A percentile compares a stretch with the other conserved stretches of the same genome.
These are phyloP conservation scores for Eimeria nieschulzi DNA, from an alignment of 169 alveolate genomes.

Conservation along the genomic window DNA sequence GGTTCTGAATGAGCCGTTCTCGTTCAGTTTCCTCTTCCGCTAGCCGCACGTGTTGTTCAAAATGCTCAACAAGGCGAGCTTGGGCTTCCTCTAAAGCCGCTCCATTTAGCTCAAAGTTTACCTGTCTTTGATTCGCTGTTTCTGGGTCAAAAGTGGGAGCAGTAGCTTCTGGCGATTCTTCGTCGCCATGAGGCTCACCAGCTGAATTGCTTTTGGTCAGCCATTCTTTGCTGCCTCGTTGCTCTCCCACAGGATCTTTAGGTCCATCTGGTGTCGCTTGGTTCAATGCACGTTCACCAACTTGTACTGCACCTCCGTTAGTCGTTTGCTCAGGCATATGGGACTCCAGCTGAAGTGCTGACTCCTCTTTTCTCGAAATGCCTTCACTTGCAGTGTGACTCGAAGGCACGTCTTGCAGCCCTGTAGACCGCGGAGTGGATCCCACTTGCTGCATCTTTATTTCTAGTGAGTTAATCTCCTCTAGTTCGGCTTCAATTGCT, in stretches of 20 bases:
- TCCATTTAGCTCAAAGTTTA: background rate
- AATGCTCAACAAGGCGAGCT: constrained; percentile 25
- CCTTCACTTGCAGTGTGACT: background rate
- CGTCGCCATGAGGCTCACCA: background rate
- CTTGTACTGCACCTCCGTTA: background rate
- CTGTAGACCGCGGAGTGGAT: background rate
- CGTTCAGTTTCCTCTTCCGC: constrained; percentile 17
- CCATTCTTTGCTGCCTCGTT: background rate
- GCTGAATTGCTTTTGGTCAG: background rate
- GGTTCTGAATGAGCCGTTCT: constrained; percentile 34
- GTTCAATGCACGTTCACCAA: background rate
- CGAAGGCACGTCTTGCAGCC: background rate
- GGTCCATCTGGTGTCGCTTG: background rate
- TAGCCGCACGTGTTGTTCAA: constrained; percentile 1
- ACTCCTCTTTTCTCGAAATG: background rate
- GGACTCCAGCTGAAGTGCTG: background rate
- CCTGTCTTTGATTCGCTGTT: background rate
- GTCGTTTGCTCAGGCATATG: background rate
- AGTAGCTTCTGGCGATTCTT: background rate
- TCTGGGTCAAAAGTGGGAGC: background rate
- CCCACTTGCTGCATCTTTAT: background rate
- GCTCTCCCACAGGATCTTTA: background rate
- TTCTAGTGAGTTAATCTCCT: constrained; percentile 7
- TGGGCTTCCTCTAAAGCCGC: constrained; percentile 11
- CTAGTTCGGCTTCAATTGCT: constrained; percentile 37